A percentile compares a stretch with the other conserved stretches of the same genome.
These are phyloP conservation scores for Pestalotiopsis sp. DNA, from an alignment of 2,329 filamentous ascomycete genomes.

Conservation along the genomic window DNA sequence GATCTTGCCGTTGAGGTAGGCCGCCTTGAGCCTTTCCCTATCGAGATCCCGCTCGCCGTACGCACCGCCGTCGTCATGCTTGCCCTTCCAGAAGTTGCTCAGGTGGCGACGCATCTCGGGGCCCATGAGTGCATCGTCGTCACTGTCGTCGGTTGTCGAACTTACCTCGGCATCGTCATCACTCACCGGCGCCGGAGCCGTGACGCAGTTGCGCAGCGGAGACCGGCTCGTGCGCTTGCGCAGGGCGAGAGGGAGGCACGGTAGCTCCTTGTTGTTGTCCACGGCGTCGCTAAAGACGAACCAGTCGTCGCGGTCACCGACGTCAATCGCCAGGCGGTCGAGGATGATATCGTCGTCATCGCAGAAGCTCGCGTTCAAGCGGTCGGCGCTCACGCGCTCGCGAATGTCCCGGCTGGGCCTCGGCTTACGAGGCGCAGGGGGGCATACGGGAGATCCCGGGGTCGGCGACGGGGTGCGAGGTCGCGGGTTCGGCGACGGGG, in stretches of 20 bases:
- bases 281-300: background rate
- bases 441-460: background rate
- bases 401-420: background rate
- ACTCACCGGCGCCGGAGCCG: background rate
- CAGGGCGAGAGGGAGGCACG: background rate
- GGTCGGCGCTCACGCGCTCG: background rate
- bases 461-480: background rate
- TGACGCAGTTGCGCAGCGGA: constrained; percentile 1
- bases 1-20: background rate
- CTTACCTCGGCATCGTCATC: background rate
- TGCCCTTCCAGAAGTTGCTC: background rate
- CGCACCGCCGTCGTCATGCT: background rate
- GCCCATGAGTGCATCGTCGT: background rate
- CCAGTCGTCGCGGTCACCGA: background rate
- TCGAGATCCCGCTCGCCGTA: background rate
- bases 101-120: background rate
- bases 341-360: constrained; percentile 6
- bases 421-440: background rate
- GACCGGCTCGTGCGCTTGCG: background rate
- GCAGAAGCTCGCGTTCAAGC: background rate
- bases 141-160: background rate
- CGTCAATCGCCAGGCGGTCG: background rate
- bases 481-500: background rate
- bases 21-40: background rate
- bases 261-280: background rate